Base-by-base conservation (phyloP, 2,329 filamentous ascomycete genomes). In the Nothomitra cinnamomea region DNA sequence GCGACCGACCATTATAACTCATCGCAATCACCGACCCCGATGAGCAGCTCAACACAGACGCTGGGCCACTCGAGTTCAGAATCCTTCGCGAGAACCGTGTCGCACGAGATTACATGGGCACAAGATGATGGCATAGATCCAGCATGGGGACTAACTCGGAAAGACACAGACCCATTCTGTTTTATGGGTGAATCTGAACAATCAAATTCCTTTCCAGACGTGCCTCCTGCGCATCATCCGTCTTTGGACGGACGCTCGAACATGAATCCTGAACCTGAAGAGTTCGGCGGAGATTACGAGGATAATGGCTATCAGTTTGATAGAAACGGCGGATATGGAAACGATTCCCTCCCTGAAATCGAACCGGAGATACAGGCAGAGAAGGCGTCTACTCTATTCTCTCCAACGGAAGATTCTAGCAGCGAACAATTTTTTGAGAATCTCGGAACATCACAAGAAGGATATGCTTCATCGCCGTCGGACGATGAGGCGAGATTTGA, bases 1-100 rank as follows among this genome's bases (percentile, higher is more conserved):
- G 32, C 7, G 25, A 49, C 24, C 5, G 32, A 35, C 24, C 13
- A 28, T 35, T 28, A 24, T 7, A 24, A 32, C 45, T n/a, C 45
- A 19, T 15, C n/a, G n/a, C n/a, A 21, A 35, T 19, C 35, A 22
- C 54, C 12, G 22, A n/a, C 24, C 24, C 40, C 28, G 8, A n/a
- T 51, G 12, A 36, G 42, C 10, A 49, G 19, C 19, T 60, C 65
- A 17, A 68, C 71, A 24, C 43, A 47, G 28, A n/a, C 12, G 19
- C 45, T 35, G 2, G 78, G 79, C 58, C 79, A 82, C 61, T 64
- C 72, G 8, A 82, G 78, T 63, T 78, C 73, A 49, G 72, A 75
- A 62, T 83, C 80, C 0, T 83, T 83, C 64, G 72, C 78, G 10
- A 74, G 79, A 36, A 83, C 80, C 1, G 78, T 81, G 12, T 76